Percentiles rank a stretch among this genome's conserved stretches.
phyloP scores from a whole-genome alignment of 2,329 filamentous ascomycete genomes.

The Dactylellina sp. region DNA sequence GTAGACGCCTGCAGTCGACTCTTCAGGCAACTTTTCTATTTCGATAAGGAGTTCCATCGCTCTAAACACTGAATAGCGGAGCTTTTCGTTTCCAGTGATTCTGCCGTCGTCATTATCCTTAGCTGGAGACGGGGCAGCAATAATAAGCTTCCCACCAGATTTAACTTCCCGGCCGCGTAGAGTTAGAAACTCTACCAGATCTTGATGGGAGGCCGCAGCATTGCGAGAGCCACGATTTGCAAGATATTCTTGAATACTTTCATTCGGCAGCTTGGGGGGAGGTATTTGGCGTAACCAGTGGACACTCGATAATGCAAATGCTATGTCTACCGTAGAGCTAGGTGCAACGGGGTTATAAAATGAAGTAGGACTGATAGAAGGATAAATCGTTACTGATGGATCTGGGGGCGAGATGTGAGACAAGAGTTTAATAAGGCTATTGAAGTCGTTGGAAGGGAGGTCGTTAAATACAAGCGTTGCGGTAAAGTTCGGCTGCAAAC shows the following conservation, averaged over 20 bases:
- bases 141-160: constrained; percentile 29
- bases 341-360: constrained; percentile 32
- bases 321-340: constrained; percentile 25
- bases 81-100: constrained; percentile 12
- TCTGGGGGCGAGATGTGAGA: background rate
- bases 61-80: constrained; percentile 15
- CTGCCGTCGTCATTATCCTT: constrained; percentile 25
- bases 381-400: constrained; percentile 17
- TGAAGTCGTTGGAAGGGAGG: constrained; percentile 50
- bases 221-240: constrained; percentile 7
- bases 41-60: constrained; percentile 16
- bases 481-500: constrained; percentile 4
- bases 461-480: constrained; percentile 30
- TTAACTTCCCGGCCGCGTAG: constrained; percentile 31
- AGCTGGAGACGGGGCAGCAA: constrained; percentile 25
- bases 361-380: constrained; percentile 25
- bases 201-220: constrained; percentile 14
- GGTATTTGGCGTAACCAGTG: constrained; percentile 40
- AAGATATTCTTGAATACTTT: constrained; percentile 26
- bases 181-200: constrained; percentile 28
- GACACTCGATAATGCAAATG: constrained; percentile 32
- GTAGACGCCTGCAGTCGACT: constrained; percentile 15
- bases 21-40: constrained; percentile 3
- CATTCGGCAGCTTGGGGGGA: background rate
- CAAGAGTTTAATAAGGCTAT: constrained; percentile 24